Base-by-base conservation (phyloP, 202 grass and related monocot species). In the Panicum hallii region DNA sequence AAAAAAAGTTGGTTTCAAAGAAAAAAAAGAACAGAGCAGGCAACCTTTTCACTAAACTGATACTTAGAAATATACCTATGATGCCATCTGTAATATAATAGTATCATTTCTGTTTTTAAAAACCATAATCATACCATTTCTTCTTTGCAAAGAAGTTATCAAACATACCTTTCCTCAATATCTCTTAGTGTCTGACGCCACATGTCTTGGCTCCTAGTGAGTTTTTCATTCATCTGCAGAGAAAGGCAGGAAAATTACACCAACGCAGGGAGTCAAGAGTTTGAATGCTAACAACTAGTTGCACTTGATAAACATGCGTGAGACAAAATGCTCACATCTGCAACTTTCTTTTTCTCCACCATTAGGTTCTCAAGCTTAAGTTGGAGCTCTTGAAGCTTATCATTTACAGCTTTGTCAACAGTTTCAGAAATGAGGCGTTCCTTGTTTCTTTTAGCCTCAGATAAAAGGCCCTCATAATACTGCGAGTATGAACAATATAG, bases 391-490 rank as follows among this genome's bases (percentile, higher is more conserved):
- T 86, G 62, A 72, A 94, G 67, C 80, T 92, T 95, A 57, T 80
- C 88, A 74, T 72, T 89, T 62, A 92, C 81, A 89, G 88, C 81
- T 83, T 85, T 90, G 78, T 95, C 93, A 70, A 94, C 88, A 70
- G 90, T 88, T 68, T 91, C 73, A 45, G 86, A 89, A 85, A 99
- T 86, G 28, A 74, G 68, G 17, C 70, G 85, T 66, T 94, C 87
- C 79, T 53, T 93, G 78, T 91, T 82, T 81, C 89, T 82, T 73
- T 94, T 95, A 89, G 88, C 90, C 6, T 99, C 91, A 72, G 89
- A 89, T 82, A 95, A 57, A 63, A 89, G 77, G 36, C 81, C 78
- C 85, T 99, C 96, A 52, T 92, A 99, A 88, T 99, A 95, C 93
- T 99, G 79, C 34, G 1, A 83, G 73, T 62, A 87, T 6, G 20